These are phyloP conservation scores for Leccinum longicurvipes DNA, from an alignment of 768 basidiomycete species.

Conservation along the genomic window DNA sequence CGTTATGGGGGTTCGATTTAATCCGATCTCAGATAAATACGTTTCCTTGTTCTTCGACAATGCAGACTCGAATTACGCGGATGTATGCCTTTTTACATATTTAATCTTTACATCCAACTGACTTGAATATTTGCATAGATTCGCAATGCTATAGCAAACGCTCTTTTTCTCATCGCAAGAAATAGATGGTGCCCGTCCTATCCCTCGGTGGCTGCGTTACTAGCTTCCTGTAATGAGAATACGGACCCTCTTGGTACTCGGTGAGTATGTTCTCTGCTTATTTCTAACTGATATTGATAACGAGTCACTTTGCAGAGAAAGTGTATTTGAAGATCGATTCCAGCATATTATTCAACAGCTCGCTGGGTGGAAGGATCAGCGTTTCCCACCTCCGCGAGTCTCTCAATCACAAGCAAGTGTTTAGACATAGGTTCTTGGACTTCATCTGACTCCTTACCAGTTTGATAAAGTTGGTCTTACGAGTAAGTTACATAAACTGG, in stretches of 20 bases:
- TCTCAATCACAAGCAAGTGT: constrained; percentile 67
- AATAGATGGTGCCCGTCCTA: constrained; percentile 71
- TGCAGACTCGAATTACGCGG: constrained; percentile 79
- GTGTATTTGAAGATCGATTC: constrained; percentile 56
- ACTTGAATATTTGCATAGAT: constrained; percentile 43
- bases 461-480: constrained; percentile 89
- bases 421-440: neutral
- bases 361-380: constrained; percentile 66
- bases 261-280: constrained; percentile 30
- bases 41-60: constrained; percentile 69
- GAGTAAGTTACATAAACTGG: constrained; percentile 39
- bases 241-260: constrained; percentile 62
- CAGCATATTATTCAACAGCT: constrained; percentile 55
- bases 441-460: constrained; percentile 33
- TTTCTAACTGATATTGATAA: neutral
- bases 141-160: constrained; percentile 64
- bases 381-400: constrained; percentile 82
- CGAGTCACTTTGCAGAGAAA: constrained; percentile 38
- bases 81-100: constrained; percentile 43
- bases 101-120: neutral
- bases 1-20: constrained; percentile 62
- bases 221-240: constrained; percentile 49
- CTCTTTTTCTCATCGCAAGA: constrained; percentile 53
- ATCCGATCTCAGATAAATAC: constrained; percentile 64
- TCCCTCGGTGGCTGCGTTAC: constrained; percentile 49